Evolutionary conservation across 2,329 filamentous ascomycete genomes (phyloP), one percentile per base, ranked within the genome.

Genomic region (Penicillium sp.): DNA sequence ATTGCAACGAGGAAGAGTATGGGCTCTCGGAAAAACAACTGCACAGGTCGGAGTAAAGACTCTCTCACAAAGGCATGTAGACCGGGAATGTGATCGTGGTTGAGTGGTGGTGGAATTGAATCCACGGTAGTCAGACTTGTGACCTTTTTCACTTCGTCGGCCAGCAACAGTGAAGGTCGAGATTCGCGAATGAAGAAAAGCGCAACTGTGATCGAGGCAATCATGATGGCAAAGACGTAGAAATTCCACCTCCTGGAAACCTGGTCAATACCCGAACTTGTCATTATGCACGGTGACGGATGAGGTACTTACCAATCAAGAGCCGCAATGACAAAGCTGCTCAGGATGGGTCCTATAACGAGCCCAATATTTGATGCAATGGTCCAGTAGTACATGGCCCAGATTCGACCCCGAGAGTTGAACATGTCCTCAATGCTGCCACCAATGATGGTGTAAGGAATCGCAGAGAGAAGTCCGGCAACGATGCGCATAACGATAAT

Each of bases 401-500:
- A 81, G 7, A 80, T 73, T 13, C 79, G 70, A n/a, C 67, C 68
- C 50, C 70, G 68, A 2, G 72, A 69, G 51, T 79, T 75, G 67
- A 75, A 81, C 63, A 82, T 74, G 55, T 82, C 79, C 54, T 82
- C 79, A 31, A 81, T 72, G 46, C 75, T 79, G 1, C 79, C 78
- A 0, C 75, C 72, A 8, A 77, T 73, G 5, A 81, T 76, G 21
- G 78, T 75, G 0, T 77, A 72, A 2, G 79, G 79, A 11, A 80
- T 73, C 4, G 79, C 77, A 0, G 79, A 79, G 9, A 77, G 63
- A 5, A 79, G 58, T 0, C 79, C 80, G 3, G 74, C 73, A 4
- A 77, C 21, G 34, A 79, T 71, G 5, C 79, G 71, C 22, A 77
- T 76, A 2, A 77, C 41, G n/a, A 75, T 61, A 2, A 77, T 70